Base-by-base conservation (phyloP, 371 early-diverging fungal genomes). In the Ordospora pajunii region DNA sequence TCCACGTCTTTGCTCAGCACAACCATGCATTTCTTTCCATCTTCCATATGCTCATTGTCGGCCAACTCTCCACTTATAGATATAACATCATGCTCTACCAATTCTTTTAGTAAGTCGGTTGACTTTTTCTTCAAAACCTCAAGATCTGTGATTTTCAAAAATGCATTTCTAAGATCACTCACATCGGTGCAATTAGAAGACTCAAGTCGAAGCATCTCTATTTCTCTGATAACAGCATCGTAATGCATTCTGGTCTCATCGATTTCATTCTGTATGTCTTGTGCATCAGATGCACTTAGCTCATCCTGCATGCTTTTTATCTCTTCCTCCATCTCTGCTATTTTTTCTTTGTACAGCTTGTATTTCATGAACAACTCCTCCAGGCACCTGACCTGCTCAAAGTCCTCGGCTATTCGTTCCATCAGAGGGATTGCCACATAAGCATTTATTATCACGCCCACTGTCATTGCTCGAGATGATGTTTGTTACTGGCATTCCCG, bases 331-430 rank as follows among this genome's bases (percentile, higher is more conserved):
- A 17, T 12, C 17, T 17, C 21, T 42, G 7, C 19, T 12, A 40
- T 51, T 14, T 53, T 8, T 10, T 51, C 44, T n/a, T 32, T 42
- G 12, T 19, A 12, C n/a, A 11, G 21, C 2, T 19, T n/a, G 43
- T 58, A 71, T n/a, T 58, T 62, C 27, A 25, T 23, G 32, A 58
- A 12, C 17, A 11, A 32, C 14, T 23, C 50, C 10, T 27, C 63
- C n/a, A 62, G 19, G 48, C 58, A 44, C 45, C 62, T 44, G n/a
- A 71, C 32, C 22, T 58, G 11, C 2, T 45, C 23, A 21, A 58
- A 71, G n/a, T 54, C 12, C 3, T 62, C 48, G 32, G 53, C 62
- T 54, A 71, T 71, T 48, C 48, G 19, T 21, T 71, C 71, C 62
- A 71, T 71, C 58, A 12, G 40, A 58, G 58, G 58, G 58, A 58